Percentiles rank a stretch among this genome's conserved stretches.
These are phyloP conservation scores for Centella asiatica DNA, from an alignment of 129 eudicot genomes.

Conservation along the genomic window DNA sequence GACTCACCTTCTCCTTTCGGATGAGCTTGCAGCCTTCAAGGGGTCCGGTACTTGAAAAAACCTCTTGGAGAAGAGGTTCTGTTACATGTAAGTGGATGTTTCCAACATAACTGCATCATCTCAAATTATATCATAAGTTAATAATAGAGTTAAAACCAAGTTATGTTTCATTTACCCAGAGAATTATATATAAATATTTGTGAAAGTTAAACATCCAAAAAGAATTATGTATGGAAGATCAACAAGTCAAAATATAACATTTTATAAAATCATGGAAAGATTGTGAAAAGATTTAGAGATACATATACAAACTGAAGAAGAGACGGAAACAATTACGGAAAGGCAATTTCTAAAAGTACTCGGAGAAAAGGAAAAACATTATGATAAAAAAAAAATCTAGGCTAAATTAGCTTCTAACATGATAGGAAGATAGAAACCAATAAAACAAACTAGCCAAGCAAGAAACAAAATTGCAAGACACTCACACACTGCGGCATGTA, in stretches of 20 bases:
- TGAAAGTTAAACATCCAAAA: not conserved
- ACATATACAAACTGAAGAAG: too few species aligned
- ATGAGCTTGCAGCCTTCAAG: conserved; percentile 98
- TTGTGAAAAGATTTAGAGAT: too few species aligned
- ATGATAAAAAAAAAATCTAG: not conserved
- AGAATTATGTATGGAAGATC: not conserved
- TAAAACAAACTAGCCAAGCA: not conserved
- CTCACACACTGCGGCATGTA: conserved; percentile 77
- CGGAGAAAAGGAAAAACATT: too few species aligned
- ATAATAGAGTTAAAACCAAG: not conserved
- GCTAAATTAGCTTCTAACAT: too few species aligned
- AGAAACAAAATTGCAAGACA: conserved; percentile 9
- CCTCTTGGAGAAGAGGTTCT: conserved; percentile 90
- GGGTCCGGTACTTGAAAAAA: conserved; percentile 77
- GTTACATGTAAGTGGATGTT: conserved; percentile 96
- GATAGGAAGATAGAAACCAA: not conserved
- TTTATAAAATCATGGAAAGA: too few species aligned
- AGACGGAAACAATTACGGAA: too few species aligned
- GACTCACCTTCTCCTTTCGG: conserved; percentile 77
- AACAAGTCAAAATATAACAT: not conserved
- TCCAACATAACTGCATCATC: conserved; percentile 77
- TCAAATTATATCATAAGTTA: not conserved
- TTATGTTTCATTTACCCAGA: not conserved
- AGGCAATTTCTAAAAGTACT: too few species aligned
- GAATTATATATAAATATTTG: not conserved